These are phyloP conservation scores for Alternaria hordeiaustralica DNA, from an alignment of 2,329 filamentous ascomycete species.

Conservation along the genomic window DNA sequence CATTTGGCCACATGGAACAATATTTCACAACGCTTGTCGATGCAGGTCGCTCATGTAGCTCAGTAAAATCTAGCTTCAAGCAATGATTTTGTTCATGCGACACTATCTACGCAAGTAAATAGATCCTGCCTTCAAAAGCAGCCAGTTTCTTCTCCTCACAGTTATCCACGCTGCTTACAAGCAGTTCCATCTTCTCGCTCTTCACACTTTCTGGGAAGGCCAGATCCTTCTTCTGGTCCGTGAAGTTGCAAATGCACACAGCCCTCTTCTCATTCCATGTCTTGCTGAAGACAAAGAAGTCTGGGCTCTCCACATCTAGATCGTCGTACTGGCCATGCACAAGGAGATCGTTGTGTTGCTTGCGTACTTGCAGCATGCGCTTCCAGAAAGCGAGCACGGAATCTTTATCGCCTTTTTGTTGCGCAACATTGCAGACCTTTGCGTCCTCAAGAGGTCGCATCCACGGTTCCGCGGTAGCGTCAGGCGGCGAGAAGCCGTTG, in stretches of 20 bases:
- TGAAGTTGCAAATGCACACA: slow-evolving; percentile 46
- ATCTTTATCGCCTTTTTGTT: slow-evolving; percentile 53
- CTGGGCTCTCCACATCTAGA: slow-evolving; percentile 58
- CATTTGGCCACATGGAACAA: slow-evolving; percentile 43
- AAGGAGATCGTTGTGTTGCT: slow-evolving; percentile 64
- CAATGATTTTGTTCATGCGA: background rate
- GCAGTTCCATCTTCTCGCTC: slow-evolving; percentile 37
- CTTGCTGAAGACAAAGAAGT: slow-evolving; percentile 62
- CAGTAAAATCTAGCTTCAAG: background rate
- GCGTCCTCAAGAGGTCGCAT: slow-evolving; percentile 66
- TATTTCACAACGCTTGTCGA: slow-evolving; percentile 41
- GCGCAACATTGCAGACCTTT: slow-evolving; percentile 62
- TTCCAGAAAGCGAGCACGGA: slow-evolving; percentile 69
- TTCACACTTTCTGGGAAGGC: slow-evolving; percentile 39
- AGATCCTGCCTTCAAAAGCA: slow-evolving; percentile 41
- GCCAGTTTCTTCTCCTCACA: slow-evolving; percentile 24
- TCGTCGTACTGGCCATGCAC: slow-evolving; percentile 66
- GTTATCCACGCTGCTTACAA: slow-evolving; percentile 30
- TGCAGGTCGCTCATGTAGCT: slow-evolving; percentile 16
- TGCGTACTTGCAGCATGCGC: slow-evolving; percentile 60
- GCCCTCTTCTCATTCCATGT: slow-evolving; percentile 38
- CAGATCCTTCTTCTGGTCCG: slow-evolving; percentile 39
- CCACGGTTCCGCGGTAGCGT: slow-evolving; percentile 60
- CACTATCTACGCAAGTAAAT: slow-evolving; percentile 21
- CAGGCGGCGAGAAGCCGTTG: slow-evolving; percentile 64